Conservation (phyloP, 257 asterid species). For the Przewalskia tangutica region DNA sequence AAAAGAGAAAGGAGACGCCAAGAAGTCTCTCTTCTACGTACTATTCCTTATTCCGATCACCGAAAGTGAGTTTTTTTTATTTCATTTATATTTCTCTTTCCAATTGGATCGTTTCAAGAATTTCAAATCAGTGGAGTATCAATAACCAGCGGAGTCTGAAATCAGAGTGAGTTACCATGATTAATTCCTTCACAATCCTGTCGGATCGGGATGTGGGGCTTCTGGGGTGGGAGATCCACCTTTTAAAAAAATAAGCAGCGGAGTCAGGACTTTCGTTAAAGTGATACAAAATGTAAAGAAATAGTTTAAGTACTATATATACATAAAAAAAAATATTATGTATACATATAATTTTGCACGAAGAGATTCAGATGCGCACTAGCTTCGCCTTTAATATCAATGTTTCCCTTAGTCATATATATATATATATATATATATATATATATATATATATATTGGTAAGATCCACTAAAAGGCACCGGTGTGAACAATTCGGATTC, state of each 20-base stretch:
- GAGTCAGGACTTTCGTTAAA: not conserved
- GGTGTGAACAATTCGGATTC: too few relatives aligned
- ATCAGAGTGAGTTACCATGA: too few relatives aligned
- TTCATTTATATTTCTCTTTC: not conserved
- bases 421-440: too few relatives aligned
- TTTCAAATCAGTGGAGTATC: not conserved
- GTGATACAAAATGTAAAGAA: not conserved
- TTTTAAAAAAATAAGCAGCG: not conserved
- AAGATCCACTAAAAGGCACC: not conserved
- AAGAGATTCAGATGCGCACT: too few relatives aligned
- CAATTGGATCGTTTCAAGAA: not conserved
- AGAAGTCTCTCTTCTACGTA: slow-evolving; percentile 64
- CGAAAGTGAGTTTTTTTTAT: slow-evolving; percentile 34
- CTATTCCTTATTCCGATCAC: slow-evolving; percentile 68
- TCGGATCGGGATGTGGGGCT: too few relatives aligned
- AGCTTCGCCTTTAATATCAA: not conserved
- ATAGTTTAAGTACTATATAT: not conserved
- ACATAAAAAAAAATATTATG: too few relatives aligned
- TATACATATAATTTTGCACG: not conserved
- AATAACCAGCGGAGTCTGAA: too few relatives aligned
- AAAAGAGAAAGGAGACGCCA: slow-evolving; percentile 73
- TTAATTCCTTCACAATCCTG: too few relatives aligned
- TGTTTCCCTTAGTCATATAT: not conserved
- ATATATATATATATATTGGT: too few relatives aligned
- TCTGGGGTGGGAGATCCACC: too few relatives aligned